Conservation (phyloP, 371 early-diverging fungal genomes). For the Apophysomyces trapeziformis region DNA sequence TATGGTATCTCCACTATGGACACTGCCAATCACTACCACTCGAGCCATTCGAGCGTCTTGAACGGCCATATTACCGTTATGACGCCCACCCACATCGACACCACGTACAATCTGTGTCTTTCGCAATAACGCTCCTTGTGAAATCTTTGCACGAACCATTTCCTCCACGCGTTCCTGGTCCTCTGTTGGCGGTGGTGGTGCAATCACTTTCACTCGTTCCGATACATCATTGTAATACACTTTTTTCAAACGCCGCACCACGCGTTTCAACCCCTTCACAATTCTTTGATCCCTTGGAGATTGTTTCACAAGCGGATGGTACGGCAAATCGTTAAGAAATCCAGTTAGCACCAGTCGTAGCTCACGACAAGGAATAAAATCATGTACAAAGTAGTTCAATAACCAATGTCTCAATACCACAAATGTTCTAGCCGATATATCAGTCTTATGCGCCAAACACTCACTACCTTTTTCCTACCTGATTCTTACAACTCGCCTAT, state of each 20-base stretch:
- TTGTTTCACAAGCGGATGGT: constrained; percentile 44
- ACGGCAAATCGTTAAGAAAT: constrained; percentile 49
- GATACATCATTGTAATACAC: constrained; percentile 40
- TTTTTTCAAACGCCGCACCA: constrained; percentile 49
- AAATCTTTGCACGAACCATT: constrained; percentile 43
- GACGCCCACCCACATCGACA: constrained; percentile 28
- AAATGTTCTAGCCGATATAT: constrained; percentile 52
- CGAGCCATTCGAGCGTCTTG: constrained; percentile 31
- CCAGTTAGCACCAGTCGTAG: constrained; percentile 48
- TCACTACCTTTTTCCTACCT: constrained; percentile 30
- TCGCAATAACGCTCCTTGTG: constrained; percentile 38
- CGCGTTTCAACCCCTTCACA: constrained; percentile 54
- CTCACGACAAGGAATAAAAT: constrained; percentile 60
- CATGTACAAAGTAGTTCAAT: constrained; percentile 66
- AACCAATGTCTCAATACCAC: constrained; percentile 73
- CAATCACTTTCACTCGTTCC: constrained; percentile 43
- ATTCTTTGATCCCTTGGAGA: constrained; percentile 60
- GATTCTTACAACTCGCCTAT: constrained; percentile 62
- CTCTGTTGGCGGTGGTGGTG: constrained; percentile 46
- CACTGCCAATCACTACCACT: constrained; percentile 35
- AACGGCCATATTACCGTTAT: constrained; percentile 36
- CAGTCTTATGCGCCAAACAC: not conserved
- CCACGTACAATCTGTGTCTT: constrained; percentile 38
- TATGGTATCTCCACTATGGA: constrained; percentile 3
- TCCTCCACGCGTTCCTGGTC: constrained; percentile 42